Evolutionary conservation across 805 yeast genomes (phyloP).

Genomic region (Lipomyces starkeyi): DNA sequence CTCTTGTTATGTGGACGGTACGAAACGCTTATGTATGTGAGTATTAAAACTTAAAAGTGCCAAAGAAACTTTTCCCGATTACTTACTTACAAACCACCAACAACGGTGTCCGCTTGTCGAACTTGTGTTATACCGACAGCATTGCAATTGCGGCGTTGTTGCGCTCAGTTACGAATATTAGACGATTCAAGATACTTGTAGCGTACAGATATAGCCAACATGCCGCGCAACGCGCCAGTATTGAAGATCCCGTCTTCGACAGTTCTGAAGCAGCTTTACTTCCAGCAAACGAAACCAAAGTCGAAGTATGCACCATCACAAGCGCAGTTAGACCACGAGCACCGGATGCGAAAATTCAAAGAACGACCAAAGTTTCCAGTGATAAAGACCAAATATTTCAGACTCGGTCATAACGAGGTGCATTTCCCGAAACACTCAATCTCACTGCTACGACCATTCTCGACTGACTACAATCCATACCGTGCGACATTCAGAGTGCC

Average conservation of each 20-base stretch:
- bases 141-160: background rate
- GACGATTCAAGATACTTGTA: background rate
- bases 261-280: slow-evolving; percentile 25
- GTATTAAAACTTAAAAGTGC: background rate
- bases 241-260: slow-evolving; percentile 28
- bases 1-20: background rate
- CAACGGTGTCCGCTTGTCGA: background rate
- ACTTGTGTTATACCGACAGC: background rate
- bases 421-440: slow-evolving; percentile 88
- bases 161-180: background rate
- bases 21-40: background rate
- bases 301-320: slow-evolving; percentile 23
- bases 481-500: slow-evolving; percentile 98
- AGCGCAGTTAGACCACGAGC: slow-evolving; percentile 24
- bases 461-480: slow-evolving; percentile 60
- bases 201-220: background rate
- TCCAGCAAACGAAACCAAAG: slow-evolving; percentile 26
- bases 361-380: slow-evolving; percentile 23
- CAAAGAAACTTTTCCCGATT: background rate
- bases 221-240: slow-evolving; percentile 16
- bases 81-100: background rate
- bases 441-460: slow-evolving; percentile 75
- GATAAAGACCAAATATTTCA: slow-evolving; percentile 55
- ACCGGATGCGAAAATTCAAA: slow-evolving; percentile 12
- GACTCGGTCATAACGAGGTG: slow-evolving; percentile 73